Evolutionary conservation across 2,329 filamentous ascomycete species (phyloP).

Genomic region (Ascochyta clinopodiicola): DNA sequence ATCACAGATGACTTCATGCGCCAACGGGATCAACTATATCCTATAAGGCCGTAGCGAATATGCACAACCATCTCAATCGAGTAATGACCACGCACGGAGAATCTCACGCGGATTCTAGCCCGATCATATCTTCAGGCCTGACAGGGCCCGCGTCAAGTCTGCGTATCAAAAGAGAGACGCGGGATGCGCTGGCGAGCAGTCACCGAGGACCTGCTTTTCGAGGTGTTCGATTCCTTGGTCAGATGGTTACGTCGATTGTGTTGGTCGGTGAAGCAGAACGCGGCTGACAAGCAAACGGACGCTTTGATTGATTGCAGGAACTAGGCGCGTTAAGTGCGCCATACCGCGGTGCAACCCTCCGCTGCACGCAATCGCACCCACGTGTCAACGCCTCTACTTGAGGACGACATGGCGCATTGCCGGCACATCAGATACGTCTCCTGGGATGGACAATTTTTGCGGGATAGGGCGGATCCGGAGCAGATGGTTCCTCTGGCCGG

Average conservation of each 20-base stretch:
- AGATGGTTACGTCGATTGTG: conserved; percentile 10
- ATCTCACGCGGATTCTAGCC: conserved; percentile 18
- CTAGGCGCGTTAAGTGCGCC: conserved; percentile 15
- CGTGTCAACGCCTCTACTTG: conserved; percentile 24
- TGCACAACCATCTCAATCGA: conserved; percentile 23
- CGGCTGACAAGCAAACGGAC: conserved; percentile 15
- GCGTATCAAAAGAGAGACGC: conserved; percentile 9
- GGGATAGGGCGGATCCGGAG: conserved; percentile 9
- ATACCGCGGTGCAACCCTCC: conserved; percentile 19
- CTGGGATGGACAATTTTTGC: neutral
- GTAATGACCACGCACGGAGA: conserved; percentile 19
- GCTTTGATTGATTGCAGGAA: conserved; percentile 9
- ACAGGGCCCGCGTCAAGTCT: conserved; percentile 13
- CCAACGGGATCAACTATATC: neutral
- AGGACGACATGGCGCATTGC: conserved; percentile 19
- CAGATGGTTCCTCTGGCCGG: conserved; percentile 13
- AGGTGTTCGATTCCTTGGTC: neutral
- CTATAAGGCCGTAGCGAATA: conserved; percentile 11
- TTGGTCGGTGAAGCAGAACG: conserved; percentile 14
- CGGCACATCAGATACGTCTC: neutral
- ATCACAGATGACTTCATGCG: conserved; percentile 9
- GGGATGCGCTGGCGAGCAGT: conserved; percentile 20
- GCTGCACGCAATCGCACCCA: conserved; percentile 24
- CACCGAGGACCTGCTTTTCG: neutral
- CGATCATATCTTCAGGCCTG: conserved; percentile 10